A percentile compares a stretch with the other conserved stretches of the same genome.
Conservation (phyloP, 1,284 basidiomycete species). For the Sporisorium graminicola region DNA sequence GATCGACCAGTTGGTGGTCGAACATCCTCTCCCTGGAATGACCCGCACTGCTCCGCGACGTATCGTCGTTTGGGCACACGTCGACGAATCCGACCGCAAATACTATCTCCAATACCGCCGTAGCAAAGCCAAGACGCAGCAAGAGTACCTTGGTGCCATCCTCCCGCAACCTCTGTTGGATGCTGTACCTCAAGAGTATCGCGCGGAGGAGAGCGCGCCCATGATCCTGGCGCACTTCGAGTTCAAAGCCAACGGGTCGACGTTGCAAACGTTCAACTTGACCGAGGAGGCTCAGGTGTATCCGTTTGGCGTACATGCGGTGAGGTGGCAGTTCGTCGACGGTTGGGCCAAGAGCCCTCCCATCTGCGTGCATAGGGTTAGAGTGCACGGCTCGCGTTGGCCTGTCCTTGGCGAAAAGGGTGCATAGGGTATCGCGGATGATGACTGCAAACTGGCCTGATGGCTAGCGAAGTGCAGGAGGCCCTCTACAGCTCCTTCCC, state of each 20-base stretch:
- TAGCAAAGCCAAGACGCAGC: constrained; percentile 3
- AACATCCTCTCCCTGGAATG: constrained; percentile 47
- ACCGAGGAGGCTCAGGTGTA: constrained; percentile 30
- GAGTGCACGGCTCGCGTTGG: constrained; percentile 36
- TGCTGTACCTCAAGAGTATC: constrained; percentile 35
- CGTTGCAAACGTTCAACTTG: constrained; percentile 37
- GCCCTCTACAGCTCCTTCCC: too few relatives aligned
- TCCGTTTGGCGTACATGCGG: constrained; percentile 31
- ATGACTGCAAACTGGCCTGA: too few relatives aligned
- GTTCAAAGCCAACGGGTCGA: constrained; percentile 35
- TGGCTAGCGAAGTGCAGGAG: too few relatives aligned
- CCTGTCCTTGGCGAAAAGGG: constrained; percentile 18
- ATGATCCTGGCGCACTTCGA: constrained; percentile 32
- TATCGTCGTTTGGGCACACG: constrained; percentile 34
- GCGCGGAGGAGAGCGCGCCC: constrained; percentile 16
- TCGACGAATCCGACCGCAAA: constrained; percentile 30
- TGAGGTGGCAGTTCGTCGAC: constrained; percentile 43
- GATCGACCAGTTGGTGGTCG: constrained; percentile 36
- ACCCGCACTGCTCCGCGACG: constrained; percentile 27
- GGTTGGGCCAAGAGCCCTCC: constrained; percentile 37
- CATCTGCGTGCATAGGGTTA: constrained; percentile 35
- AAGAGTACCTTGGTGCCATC: constrained; percentile 18
- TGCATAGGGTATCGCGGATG: neutral
- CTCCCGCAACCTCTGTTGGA: constrained; percentile 15
- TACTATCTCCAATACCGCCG: constrained; percentile 33